These are phyloP conservation scores for Pecoramyces ruminantium DNA, from an alignment of 192 early-diverging fungal genomes.

Conservation along the genomic window DNA sequence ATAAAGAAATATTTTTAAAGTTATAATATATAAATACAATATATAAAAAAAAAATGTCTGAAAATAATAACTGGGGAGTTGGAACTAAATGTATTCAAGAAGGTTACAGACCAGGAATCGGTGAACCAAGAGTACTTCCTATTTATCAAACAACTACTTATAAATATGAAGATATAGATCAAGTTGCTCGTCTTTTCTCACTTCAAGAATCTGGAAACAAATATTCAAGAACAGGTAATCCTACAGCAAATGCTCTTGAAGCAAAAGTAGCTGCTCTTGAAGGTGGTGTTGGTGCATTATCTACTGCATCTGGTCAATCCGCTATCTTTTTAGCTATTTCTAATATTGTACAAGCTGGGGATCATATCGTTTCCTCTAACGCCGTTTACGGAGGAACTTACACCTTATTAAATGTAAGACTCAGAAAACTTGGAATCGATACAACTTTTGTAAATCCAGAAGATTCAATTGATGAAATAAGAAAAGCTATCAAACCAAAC, in stretches of 20 bases:
- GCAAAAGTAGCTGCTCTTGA: not conserved
- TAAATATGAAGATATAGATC: not conserved
- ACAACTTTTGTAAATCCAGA: not conserved
- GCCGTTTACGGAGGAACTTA: not conserved
- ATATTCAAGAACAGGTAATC: not conserved
- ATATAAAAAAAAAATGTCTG: too few relatives aligned
- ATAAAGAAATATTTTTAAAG: too few relatives aligned
- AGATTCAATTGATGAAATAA: not conserved
- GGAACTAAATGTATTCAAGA: not conserved
- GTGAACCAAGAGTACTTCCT: not conserved
- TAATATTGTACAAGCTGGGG: not conserved
- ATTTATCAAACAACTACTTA: not conserved
- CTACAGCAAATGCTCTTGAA: not conserved
- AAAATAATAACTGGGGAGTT: too few relatives aligned
- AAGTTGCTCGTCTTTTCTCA: not conserved
- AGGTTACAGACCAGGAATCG: not conserved
- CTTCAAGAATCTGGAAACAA: not conserved
- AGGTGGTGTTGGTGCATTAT: not conserved
- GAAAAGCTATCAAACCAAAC: not conserved
- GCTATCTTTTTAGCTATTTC: not conserved
- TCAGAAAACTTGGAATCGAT: not conserved
- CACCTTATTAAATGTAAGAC: not conserved
- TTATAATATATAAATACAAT: too few relatives aligned
- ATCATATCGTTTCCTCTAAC: not conserved
- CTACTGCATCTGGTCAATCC: not conserved